A percentile compares a stretch with the other conserved stretches of the same genome.
Evolutionary conservation across 345 rosid genomes (phyloP).

Genomic region (Noccaea caerulescens): DNA sequence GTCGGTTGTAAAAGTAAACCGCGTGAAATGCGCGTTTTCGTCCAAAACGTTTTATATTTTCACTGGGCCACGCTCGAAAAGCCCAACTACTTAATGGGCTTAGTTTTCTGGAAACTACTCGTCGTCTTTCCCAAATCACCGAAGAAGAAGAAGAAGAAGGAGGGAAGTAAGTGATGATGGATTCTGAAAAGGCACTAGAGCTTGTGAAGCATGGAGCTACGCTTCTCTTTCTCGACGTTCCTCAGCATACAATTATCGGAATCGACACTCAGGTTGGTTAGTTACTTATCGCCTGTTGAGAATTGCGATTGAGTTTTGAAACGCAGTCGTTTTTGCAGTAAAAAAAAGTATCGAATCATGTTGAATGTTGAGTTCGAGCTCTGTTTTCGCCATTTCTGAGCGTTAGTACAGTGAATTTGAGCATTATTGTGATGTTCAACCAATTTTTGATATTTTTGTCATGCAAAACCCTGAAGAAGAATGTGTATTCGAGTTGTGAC

Average conservation of each 20-base stretch:
- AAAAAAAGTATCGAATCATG: background rate
- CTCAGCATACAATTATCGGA: conserved; percentile 75
- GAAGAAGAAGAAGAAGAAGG: background rate
- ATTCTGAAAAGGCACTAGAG: conserved; percentile 74
- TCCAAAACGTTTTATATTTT: background rate
- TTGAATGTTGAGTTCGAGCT: background rate
- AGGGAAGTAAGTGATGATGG: conserved; percentile 48
- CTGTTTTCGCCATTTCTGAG: background rate
- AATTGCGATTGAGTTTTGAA: background rate
- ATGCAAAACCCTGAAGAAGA: background rate
- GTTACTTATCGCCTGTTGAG: background rate
- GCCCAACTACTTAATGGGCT: background rate
- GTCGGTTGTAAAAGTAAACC: conserved; percentile 36
- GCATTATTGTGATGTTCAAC: background rate
- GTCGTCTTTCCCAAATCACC: background rate
- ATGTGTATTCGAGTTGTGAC: background rate
- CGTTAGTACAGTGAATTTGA: background rate
- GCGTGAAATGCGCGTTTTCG: conserved; percentile 26
- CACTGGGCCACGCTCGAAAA: background rate
- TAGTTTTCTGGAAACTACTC: conserved; percentile 22
- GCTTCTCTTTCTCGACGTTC: conserved; percentile 88
- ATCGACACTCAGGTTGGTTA: conserved; percentile 88
- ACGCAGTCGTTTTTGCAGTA: background rate
- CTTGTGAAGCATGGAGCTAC: conserved; percentile 76
- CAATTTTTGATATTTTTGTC: background rate